These are phyloP conservation scores for Colletotrichum filicis DNA, from an alignment of 2,329 filamentous ascomycete genomes.

Conservation along the genomic window DNA sequence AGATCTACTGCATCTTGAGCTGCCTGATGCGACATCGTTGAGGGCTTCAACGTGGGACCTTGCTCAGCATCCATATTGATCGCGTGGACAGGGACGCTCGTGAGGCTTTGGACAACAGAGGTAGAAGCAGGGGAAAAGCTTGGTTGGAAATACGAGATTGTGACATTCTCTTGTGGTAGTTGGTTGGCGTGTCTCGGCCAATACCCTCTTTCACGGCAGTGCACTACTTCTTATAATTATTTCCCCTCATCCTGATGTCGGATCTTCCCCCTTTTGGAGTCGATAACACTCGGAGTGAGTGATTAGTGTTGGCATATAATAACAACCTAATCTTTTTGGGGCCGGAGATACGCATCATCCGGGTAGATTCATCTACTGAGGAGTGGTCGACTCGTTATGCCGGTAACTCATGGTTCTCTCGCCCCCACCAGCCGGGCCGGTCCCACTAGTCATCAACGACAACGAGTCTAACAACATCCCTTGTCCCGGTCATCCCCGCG, in stretches of 20 bases:
- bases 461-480: background rate
- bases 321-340: background rate
- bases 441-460: background rate
- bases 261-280: background rate
- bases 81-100: background rate
- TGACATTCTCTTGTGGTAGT: background rate
- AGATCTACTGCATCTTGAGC: background rate
- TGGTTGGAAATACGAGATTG: background rate
- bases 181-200: background rate
- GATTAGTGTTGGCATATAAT: background rate
- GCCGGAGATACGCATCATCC: background rate
- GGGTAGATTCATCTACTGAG: background rate
- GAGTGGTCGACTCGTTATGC: background rate
- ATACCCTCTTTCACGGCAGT: background rate
- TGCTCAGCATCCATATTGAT: background rate
- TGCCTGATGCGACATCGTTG: background rate
- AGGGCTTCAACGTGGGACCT: background rate
- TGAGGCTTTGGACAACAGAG: background rate
- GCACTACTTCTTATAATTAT: background rate
- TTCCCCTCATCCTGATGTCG: background rate
- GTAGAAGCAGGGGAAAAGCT: background rate
- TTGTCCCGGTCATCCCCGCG: background rate
- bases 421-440: background rate
- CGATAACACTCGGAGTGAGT: background rate
- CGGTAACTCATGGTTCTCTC: background rate